Base-by-base conservation (phyloP, 164 flowering plant species). In the Chloranthus sessilifolius region DNA sequence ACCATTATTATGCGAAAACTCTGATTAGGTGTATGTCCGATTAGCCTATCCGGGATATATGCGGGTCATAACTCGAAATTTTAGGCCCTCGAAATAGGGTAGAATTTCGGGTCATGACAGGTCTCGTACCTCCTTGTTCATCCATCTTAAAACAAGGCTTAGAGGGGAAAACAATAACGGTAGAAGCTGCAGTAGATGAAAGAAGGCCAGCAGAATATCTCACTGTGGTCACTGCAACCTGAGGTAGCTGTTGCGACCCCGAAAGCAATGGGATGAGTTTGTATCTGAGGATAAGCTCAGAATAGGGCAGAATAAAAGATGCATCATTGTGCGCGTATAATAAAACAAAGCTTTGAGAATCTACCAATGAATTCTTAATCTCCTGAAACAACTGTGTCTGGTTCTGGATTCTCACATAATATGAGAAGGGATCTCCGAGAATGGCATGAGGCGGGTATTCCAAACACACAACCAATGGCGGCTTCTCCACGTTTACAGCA, bases 371-470 rank as follows among this genome's bases (percentile, higher is more conserved):
- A 67, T 74, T 75, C 58, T 74, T 85, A 37, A 87, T 69, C 70
- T 89, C 97, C 59, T 89, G 96, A 48, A 89, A 90, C 50, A 87
- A 52, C 45, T 65, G 56, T 16, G 97, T 86, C 43, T 72, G 81
- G 59, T 94, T 94, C 43, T 50, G 55, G 55, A 94, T 75, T 49
- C 56, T 85, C 52, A 85, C 43, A 31, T 61, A 73, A 67, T 67
- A 87, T 12, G 83, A 71, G 65, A 94, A 94, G 16, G 99, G 88
- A 22, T 66, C 74, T 35, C 97, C 96, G 28, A 85, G 76, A 52
- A 81, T 55, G 11, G 90, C 88, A 68, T 80, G 78, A 60, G 99
- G 90, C 25, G 95, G 99, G 40, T 92, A 89, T 47, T 81, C 83
- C 70, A 85, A 52, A 53, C 64, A 66, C 62, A 89, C 74, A 28